These are phyloP conservation scores for Lyophyllum atratum DNA, from an alignment of 768 basidiomycete species.

Conservation along the genomic window DNA sequence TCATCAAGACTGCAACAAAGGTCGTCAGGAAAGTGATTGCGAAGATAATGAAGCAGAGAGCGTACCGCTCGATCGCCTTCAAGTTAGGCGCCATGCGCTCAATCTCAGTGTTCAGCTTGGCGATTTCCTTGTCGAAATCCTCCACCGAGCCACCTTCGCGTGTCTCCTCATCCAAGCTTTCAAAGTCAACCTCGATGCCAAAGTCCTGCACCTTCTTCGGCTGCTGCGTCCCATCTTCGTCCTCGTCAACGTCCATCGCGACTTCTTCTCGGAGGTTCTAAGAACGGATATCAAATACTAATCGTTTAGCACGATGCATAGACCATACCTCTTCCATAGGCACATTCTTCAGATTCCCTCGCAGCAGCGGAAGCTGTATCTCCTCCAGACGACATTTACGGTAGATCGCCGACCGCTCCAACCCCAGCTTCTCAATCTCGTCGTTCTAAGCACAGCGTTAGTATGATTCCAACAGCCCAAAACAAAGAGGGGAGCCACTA, in stretches of 20 bases:
- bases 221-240: conserved; percentile 78
- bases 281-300: conserved; percentile 4
- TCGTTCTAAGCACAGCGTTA: conserved; percentile 44
- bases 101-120: conserved; percentile 76
- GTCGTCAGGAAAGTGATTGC: neutral
- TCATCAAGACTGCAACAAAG: conserved; percentile 67
- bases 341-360: conserved; percentile 81
- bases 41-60: neutral
- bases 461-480: neutral
- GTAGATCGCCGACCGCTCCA: conserved; percentile 86
- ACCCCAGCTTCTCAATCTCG: conserved; percentile 84
- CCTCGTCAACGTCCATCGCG: conserved; percentile 91
- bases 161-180: conserved; percentile 71
- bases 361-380: conserved; percentile 74
- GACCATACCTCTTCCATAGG: conserved; percentile 89
- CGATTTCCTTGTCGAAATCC: conserved; percentile 72
- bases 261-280: conserved; percentile 84
- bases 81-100: conserved; percentile 95
- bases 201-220: conserved; percentile 76
- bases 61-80: conserved; percentile 91
- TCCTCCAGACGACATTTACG: conserved; percentile 94
- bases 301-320: neutral
- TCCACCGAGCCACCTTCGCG: conserved; percentile 67
- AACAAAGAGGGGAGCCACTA: conserved; percentile 18
- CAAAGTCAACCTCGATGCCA: conserved; percentile 90